Conservation (phyloP, 164 flowering plant genomes). For the Macadamia integrifolia region DNA sequence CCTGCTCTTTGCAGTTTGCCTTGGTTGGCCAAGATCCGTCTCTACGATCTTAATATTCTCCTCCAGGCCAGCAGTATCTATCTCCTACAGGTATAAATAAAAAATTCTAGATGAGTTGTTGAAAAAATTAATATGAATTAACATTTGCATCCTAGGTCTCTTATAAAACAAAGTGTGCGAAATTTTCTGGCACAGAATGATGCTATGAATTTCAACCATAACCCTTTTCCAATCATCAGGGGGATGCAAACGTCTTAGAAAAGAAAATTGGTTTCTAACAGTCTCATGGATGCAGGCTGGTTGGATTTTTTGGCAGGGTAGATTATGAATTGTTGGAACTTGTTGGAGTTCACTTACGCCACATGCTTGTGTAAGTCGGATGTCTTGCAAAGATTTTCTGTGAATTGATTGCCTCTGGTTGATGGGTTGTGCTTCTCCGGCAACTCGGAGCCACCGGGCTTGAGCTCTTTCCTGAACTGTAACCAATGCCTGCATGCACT, state of each 20-base stretch:
- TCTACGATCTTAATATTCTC: slow-evolving; percentile 89
- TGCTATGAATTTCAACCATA: no score
- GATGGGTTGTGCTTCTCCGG: slow-evolving; percentile 37
- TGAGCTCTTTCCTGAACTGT: slow-evolving; percentile 75
- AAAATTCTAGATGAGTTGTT: neutral
- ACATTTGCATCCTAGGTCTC: no score
- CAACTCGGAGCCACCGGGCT: slow-evolving; percentile 61
- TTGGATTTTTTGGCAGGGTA: neutral
- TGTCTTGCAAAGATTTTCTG: slow-evolving; percentile 51
- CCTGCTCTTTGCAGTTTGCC: slow-evolving; percentile 44
- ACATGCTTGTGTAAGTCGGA: slow-evolving; percentile 29
- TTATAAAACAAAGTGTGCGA: no score
- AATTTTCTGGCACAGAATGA: no score
- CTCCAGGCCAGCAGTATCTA: slow-evolving; percentile 48
- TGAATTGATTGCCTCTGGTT: slow-evolving; percentile 39
- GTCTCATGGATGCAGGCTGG: neutral
- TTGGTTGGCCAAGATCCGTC: slow-evolving; percentile 62
- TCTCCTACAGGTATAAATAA: slow-evolving; percentile 34
- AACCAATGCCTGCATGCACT: slow-evolving; percentile 87
- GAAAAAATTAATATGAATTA: no score
- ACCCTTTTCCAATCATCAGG: no score
- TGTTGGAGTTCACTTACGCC: slow-evolving; percentile 30
- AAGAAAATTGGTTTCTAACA: no score
- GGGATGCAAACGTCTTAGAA: no score
- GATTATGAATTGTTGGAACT: neutral